Percentiles rank a stretch among this genome's conserved stretches.
These are phyloP conservation scores for Syzygium grande DNA, from an alignment of 345 rosid species.

Conservation along the genomic window DNA sequence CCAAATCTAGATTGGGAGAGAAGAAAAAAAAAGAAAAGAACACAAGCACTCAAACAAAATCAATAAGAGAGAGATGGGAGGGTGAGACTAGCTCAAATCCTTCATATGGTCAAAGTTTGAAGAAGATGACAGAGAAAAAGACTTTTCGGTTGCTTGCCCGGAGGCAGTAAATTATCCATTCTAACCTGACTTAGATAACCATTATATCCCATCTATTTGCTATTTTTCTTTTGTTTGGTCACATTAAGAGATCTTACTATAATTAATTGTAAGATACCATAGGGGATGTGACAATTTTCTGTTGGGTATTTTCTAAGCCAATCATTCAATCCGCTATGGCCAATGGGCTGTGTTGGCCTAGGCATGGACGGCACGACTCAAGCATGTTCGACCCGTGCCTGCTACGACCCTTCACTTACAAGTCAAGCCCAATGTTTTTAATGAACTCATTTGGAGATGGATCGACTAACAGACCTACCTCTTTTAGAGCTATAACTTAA, in stretches of 20 bases:
- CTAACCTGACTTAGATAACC: background rate
- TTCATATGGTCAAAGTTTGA: too few species aligned
- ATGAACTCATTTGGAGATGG: background rate
- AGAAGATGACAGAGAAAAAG: too few species aligned
- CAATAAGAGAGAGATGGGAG: too few species aligned
- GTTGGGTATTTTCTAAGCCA: background rate
- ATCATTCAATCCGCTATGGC: background rate
- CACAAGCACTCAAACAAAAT: too few species aligned
- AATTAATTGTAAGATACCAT: background rate
- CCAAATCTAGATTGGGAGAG: too few species aligned
- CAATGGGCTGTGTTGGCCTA: background rate
- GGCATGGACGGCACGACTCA: background rate
- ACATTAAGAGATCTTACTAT: background rate
- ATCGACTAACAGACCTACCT: background rate
- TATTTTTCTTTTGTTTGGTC: background rate
- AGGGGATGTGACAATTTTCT: background rate
- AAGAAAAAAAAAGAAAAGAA: too few species aligned
- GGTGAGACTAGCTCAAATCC: too few species aligned
- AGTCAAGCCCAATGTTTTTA: background rate
- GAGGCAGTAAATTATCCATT: too few species aligned
- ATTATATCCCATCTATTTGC: background rate
- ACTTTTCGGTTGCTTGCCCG: too few species aligned
- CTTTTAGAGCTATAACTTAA: background rate
- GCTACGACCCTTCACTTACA: background rate
- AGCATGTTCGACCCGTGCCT: background rate